phyloP scores from a whole-genome alignment of 106 monocot species.

The Phalaenopsis aphrodite region DNA sequence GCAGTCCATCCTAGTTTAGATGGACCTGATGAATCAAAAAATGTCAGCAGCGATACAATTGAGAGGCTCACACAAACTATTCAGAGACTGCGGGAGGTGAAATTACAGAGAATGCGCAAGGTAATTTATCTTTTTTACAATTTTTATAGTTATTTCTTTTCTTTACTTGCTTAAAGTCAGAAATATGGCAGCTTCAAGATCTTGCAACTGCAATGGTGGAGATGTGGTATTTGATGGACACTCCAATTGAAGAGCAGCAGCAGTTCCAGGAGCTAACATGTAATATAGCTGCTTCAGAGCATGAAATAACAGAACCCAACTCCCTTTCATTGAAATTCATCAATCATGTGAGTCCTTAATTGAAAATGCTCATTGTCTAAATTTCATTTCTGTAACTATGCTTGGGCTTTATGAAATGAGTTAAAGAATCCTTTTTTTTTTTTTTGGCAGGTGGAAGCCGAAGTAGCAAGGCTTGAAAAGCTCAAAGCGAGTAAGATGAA shows the following conservation, averaged over 20 bases:
- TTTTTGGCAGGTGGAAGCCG: constrained; percentile 46
- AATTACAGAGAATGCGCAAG: constrained; percentile 67
- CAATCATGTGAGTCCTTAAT: constrained; percentile 29
- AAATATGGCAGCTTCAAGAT: constrained; percentile 68
- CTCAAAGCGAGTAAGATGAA: constrained; percentile 66
- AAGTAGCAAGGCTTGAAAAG: constrained; percentile 56
- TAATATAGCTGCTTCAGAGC: constrained; percentile 73
- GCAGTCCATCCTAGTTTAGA: constrained; percentile 39
- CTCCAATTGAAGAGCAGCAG: constrained; percentile 72
- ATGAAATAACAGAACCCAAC: constrained; percentile 54
- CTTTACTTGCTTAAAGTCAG: constrained; percentile 1
- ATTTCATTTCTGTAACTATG: not conserved
- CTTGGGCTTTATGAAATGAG: not conserved
- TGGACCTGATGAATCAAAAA: constrained; percentile 26
- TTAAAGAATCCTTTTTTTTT: not conserved
- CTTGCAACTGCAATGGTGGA: constrained; percentile 52
- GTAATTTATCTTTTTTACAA: constrained; percentile 11
- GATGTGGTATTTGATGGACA: constrained; percentile 77
- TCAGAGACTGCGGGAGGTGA: constrained; percentile 42
- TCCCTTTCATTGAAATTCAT: constrained; percentile 50
- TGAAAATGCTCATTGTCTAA: not conserved
- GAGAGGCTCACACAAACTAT: constrained; percentile 30
- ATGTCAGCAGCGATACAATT: constrained; percentile 44
- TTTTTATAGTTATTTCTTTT: not conserved
- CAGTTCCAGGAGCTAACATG: constrained; percentile 50